Evolutionary conservation across 2,329 filamentous ascomycete species (phyloP), one percentile per base, ranked within the genome.

Genomic region (Alternaria postmessia): DNA sequence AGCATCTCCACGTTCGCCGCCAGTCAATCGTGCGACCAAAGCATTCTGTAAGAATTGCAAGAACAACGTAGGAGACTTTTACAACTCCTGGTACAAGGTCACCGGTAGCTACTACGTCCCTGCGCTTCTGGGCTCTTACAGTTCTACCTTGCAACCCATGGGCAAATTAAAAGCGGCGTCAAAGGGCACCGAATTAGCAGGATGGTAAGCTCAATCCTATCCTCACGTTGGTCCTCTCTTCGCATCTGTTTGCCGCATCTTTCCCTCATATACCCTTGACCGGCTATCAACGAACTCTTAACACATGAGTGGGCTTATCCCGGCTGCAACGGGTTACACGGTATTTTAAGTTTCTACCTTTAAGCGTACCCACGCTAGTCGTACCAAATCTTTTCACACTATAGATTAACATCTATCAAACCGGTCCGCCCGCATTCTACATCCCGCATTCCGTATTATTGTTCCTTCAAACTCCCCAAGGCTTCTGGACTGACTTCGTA

Each of bases 391-490:
- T 77, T 64, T 72, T 73, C 70, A 74, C 69, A 73, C 72, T 78
- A 76, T 75, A 76, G 67, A 62, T 72, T 71, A 73, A 75, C 70
- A 76, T 77, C 70, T 77, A 76, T 77, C 77, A 74, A 74, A 72
- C 68, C 70, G 69, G 64, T 66, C 62, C 54, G 59, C 61, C 72
- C 68, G 66, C 70, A 55, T 65, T 62, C 47, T 32, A 54, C 38
- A 59, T 63, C 57, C 57, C 57, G 39, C 46, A 49, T 22, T 34
- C 24, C 57, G 18, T 41, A 44, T 59, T 38, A 18, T 26, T 42
- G 26, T 41, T 42, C 16, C 47, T 47, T 49, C n/a, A 9, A 52
- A 22, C 32, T 14, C 41, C 47, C 55, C 64, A 58, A 60, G 55
- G 61, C 49, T 56, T 58, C 51, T 34, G 62, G 60, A 61, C 68